phyloP scores from a whole-genome alignment of 2,329 filamentous ascomycete genomes.

The Nemania diffusa region DNA sequence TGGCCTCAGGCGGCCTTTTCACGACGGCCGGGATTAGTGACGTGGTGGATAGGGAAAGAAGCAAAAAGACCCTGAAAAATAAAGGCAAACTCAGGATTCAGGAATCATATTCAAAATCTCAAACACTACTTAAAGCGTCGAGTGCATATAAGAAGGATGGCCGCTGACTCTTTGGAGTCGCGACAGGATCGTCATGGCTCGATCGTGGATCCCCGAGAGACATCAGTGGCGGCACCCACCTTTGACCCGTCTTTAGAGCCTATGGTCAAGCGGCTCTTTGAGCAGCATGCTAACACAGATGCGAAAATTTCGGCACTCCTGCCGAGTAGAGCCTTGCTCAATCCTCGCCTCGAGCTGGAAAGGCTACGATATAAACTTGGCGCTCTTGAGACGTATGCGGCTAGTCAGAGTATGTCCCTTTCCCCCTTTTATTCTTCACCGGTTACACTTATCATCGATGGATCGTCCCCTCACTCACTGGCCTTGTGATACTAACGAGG shows the following conservation, averaged over 20 bases:
- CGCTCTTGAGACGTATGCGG: conserved; percentile 60
- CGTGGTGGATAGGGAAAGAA: conserved; percentile 16
- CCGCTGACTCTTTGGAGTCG: conserved; percentile 47
- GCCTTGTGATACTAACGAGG: conserved; percentile 26
- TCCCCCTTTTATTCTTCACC: conserved; percentile 6
- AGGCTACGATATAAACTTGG: conserved; percentile 67
- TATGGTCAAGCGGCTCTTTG: conserved; percentile 58
- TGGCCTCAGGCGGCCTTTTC: too few relatives aligned
- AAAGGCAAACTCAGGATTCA: background rate
- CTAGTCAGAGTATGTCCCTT: conserved; percentile 59
- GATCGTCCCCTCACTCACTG: conserved; percentile 10
- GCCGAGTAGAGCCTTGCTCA: conserved; percentile 59
- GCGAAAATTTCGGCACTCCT: conserved; percentile 61
- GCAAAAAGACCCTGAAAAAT: background rate
- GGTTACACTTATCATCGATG: conserved; percentile 19
- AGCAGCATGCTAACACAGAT: conserved; percentile 65
- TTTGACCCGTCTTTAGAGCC: conserved; percentile 56
- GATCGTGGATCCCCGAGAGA: conserved; percentile 45
- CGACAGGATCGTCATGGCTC: conserved; percentile 50
- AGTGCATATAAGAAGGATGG: conserved; percentile 39
- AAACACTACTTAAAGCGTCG: background rate
- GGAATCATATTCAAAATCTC: background rate
- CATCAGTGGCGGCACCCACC: conserved; percentile 46
- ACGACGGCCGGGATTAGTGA: conserved; percentile 30
- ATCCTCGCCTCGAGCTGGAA: conserved; percentile 61